Conservation (phyloP, 2,329 filamentous ascomycete genomes). For the Alternaria brassicae region DNA sequence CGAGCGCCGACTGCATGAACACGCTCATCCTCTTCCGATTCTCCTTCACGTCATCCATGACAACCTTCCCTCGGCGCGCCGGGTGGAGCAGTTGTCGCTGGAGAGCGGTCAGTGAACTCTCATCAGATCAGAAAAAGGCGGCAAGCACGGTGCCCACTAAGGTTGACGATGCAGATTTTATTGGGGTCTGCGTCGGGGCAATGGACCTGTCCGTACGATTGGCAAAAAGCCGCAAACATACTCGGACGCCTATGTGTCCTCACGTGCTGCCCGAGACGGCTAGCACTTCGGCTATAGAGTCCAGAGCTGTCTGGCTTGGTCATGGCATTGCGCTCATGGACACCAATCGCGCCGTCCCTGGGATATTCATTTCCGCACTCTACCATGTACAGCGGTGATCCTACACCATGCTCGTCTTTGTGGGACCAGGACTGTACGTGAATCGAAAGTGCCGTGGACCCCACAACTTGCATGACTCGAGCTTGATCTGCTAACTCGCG, state of each 20-base stretch:
- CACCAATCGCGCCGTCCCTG: conserved; percentile 34
- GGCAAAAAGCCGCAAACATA: conserved; percentile 28
- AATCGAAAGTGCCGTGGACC: conserved; percentile 16
- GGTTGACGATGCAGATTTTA: conserved; percentile 17
- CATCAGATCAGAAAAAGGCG: conserved; percentile 8
- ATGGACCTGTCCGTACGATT: conserved; percentile 31
- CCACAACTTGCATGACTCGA: conserved; percentile 25
- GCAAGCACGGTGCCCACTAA: conserved; percentile 25
- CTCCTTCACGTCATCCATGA: conserved; percentile 2
- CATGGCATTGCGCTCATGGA: conserved; percentile 20
- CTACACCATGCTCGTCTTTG: conserved; percentile 20
- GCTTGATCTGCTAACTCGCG: not conserved
- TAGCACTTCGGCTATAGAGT: conserved; percentile 29
- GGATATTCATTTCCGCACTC: conserved; percentile 39
- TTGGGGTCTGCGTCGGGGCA: conserved; percentile 24
- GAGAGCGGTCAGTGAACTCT: conserved; percentile 25
- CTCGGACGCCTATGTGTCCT: conserved; percentile 24
- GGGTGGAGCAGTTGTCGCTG: conserved; percentile 2
- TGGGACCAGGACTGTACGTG: conserved; percentile 8
- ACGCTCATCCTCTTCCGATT: not conserved
- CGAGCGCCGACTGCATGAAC: conserved; percentile 21
- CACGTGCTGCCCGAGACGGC: conserved; percentile 31
- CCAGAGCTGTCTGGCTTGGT: conserved; percentile 34
- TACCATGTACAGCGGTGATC: conserved; percentile 21
- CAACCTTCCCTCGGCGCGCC: not conserved